Percentiles rank a stretch among this genome's conserved stretches.
Conservation (phyloP, 2,329 filamentous ascomycete species). For the Epichloe typhina region DNA sequence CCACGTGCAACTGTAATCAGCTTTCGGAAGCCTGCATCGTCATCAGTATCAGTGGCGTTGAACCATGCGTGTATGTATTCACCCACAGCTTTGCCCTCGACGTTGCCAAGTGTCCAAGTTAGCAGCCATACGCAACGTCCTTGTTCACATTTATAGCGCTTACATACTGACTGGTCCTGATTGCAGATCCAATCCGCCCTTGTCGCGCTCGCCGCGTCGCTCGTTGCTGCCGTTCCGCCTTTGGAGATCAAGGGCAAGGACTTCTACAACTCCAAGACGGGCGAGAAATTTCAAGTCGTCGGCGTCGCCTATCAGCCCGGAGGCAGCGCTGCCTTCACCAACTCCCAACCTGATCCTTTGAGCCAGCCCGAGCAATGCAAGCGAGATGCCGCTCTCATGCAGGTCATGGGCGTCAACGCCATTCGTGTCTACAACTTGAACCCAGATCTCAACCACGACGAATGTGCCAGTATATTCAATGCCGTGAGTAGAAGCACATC, state of each 20-base stretch:
- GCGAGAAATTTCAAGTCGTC: conserved; percentile 50
- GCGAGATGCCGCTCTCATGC: conserved; percentile 53
- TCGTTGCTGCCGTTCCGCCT: conserved; percentile 42
- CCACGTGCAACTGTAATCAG: conserved; percentile 1
- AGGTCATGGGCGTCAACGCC: conserved; percentile 51
- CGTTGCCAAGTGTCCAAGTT: neutral
- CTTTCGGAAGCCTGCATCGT: neutral
- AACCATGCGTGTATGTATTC: conserved; percentile 11
- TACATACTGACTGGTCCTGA: conserved; percentile 6
- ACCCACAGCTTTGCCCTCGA: neutral
- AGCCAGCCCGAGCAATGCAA: conserved; percentile 44
- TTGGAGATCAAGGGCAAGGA: conserved; percentile 43
- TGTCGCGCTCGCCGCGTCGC: conserved; percentile 38
- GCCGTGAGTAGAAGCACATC: conserved; percentile 23
- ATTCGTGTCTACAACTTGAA: conserved; percentile 59
- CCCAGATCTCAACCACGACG: conserved; percentile 52
- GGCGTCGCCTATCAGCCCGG: conserved; percentile 59
- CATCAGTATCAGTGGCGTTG: neutral
- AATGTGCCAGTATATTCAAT: conserved; percentile 56
- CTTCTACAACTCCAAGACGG: conserved; percentile 46
- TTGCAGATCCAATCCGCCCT: conserved; percentile 29
- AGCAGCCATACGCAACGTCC: neutral
- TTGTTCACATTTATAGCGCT: neutral
- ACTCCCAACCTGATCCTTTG: conserved; percentile 41
- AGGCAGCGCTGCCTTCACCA: conserved; percentile 47